Evolutionary conservation across 169 alveolate genomes (phyloP), one percentile per base, ranked within the genome.

Genomic region (Cryptosporidium meleagridis): DNA sequence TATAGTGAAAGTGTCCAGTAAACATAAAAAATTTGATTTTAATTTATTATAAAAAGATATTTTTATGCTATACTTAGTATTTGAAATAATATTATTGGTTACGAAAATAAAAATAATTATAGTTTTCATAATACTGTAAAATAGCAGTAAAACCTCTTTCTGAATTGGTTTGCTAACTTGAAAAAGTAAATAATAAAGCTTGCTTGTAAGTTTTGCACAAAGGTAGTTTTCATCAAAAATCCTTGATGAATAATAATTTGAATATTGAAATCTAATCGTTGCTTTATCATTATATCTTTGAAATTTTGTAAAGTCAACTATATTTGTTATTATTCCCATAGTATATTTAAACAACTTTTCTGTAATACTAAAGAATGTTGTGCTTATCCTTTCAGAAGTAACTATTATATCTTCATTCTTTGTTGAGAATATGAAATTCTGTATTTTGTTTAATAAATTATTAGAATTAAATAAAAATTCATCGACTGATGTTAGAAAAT

Each of bases 1-100:
- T 10, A 73, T 10, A 23, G 58, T 14, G 5, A 73, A 55, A 16
- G 55, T 31, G 58, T 73, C 86, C 16, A 73, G 1, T 31, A 73
- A 37, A 53, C 1, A 73, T 16, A 52, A 29, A 35, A 73, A 33
- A 10, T 73, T 53, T 52, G 70, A 59, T 41, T 26, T 62, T 51
- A 73, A 23, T 18, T 3, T 14, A 8, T 16, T 21, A 51, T 16
- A 45, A 48, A 73, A 39, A 0, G 14, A 6, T 35, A 31, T 39
- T 26, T 29, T 0, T 31, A 16, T n/a, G 21, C 0, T 26, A 33
- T 18, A 39, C 16, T 53, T 16, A 16, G 53, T 48, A 29, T 51
- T 37, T 8, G 12, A 33, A 16, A 65, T 26, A 23, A 31, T 65
- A 37, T 35, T 65, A 14, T 35, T 65, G 12, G 72, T 65, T 23